These are phyloP conservation scores for Eragrostis tef DNA, from an alignment of 202 grass and related monocot genomes.

Conservation along the genomic window DNA sequence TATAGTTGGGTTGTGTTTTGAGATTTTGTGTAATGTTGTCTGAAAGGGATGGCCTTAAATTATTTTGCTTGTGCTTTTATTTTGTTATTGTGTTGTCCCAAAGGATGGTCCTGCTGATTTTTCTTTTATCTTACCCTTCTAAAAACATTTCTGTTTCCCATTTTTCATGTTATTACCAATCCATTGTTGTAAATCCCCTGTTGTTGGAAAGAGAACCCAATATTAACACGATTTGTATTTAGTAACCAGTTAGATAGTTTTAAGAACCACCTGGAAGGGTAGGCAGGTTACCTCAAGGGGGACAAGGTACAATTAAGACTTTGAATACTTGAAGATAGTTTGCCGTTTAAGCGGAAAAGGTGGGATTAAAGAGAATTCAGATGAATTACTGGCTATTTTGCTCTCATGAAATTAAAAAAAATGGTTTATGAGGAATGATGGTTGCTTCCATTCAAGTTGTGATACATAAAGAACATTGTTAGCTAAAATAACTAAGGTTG, in stretches of 20 bases:
- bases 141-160: neutral
- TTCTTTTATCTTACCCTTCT: neutral
- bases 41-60: neutral
- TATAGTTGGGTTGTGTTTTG: neutral
- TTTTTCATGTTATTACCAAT: neutral
- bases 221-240: neutral
- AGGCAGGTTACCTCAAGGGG: neutral
- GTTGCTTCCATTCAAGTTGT: neutral
- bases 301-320: neutral
- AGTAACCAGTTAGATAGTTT: neutral
- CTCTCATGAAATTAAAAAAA: neutral
- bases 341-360: neutral
- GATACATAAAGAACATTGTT: neutral
- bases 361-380: neutral
- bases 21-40: conserved; percentile 11
- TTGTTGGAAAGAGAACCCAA: neutral
- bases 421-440: neutral
- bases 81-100: neutral
- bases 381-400: neutral
- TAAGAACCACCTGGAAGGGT: conserved; percentile 9
- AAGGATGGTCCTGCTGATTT: neutral
- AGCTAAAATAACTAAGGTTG: neutral
- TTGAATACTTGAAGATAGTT: neutral
- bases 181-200: neutral
- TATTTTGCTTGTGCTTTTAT: neutral